These are phyloP conservation scores for Moesziomyces sp. DNA, from an alignment of 1,284 basidiomycete genomes.

Conservation along the genomic window DNA sequence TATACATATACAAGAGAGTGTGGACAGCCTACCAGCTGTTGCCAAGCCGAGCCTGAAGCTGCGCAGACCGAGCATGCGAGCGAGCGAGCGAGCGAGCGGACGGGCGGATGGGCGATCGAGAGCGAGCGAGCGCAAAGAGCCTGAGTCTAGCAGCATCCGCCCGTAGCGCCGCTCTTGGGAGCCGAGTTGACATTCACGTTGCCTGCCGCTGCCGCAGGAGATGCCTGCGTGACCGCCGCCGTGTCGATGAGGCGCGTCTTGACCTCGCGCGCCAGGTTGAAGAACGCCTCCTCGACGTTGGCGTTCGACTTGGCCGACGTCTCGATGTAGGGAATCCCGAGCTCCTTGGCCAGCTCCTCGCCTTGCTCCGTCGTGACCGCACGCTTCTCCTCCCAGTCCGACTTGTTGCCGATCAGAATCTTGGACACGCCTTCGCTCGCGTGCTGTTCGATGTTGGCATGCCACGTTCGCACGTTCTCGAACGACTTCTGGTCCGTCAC, in stretches of 20 bases:
- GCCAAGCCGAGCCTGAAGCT: neutral
- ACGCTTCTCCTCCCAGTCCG: constrained; percentile 97
- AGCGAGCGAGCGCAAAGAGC: too few species aligned
- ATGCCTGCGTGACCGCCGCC: constrained; percentile 39
- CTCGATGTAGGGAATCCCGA: constrained; percentile 96
- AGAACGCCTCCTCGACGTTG: constrained; percentile 98
- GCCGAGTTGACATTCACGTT: constrained; percentile 52
- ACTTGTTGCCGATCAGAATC: constrained; percentile 99
- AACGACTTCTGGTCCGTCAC: constrained; percentile 98
- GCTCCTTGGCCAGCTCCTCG: constrained; percentile 79
- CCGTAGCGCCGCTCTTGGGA: constrained; percentile 30
- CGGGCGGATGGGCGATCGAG: neutral
- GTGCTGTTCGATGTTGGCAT: constrained; percentile 97
- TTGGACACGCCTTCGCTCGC: constrained; percentile 99
- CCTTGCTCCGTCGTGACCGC: constrained; percentile 85
- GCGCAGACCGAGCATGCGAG: too few species aligned
- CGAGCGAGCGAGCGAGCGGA: neutral
- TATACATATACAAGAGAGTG: constrained; percentile 13
- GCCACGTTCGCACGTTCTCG: constrained; percentile 99
- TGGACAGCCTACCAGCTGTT: too few species aligned
- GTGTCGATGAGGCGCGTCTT: constrained; percentile 92
- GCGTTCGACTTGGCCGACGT: constrained; percentile 97
- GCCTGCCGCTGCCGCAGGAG: constrained; percentile 36
- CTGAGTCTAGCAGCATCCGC: constrained; percentile 32
- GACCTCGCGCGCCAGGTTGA: constrained; percentile 81